Base-by-base conservation (phyloP, 345 rosid genomes). In the Salix purpurea region DNA sequence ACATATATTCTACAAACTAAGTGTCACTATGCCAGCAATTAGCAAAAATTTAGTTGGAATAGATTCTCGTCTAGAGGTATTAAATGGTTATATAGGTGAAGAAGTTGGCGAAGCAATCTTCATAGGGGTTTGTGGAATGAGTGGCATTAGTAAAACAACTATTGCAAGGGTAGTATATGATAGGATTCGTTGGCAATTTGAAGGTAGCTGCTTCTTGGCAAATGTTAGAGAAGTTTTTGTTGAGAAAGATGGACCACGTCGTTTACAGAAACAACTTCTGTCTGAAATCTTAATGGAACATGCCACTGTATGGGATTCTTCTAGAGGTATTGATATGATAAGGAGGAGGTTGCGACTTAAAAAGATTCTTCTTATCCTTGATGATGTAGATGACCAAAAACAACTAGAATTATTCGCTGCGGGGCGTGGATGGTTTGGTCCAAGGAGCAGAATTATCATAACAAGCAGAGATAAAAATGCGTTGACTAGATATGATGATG, bases 381-480 rank as follows among this genome's bases (percentile, higher is more conserved):
- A 77, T 77, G 76, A 77, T 65, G 75, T 65, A 4, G 58, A 72
- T 16, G 21, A 71, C 4, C 7, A 28, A 4, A 9, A 71, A 7
- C 75, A 77, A 32, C 14, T 77, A 5, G 56, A 62, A 23, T 4
- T 5, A 5, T 39, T 77, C 0, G 56, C 18, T 36, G 75, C 16
- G 2, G 28, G 37, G 13, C 28, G 1, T 4, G 16, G 11, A 34
- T 64, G 67, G 65, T 77, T 71, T 48, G 76, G 72, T 48, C 7
- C 26, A 3, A 76, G 80, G 19, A 77, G 80, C 28, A 64, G 67
- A 54, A 77, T 77, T 18, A 71, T 77, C 37, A 71, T 77, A 24
- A 77, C 80, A 7, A 77, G 66, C 4, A 77, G 80, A 37, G 28
- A 71, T 65, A 32, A 0, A 2, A 40, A 37, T 11, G 48, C 72